phyloP scores from a whole-genome alignment of 345 rosid genomes.

The Euphorbia pulcherrima region DNA sequence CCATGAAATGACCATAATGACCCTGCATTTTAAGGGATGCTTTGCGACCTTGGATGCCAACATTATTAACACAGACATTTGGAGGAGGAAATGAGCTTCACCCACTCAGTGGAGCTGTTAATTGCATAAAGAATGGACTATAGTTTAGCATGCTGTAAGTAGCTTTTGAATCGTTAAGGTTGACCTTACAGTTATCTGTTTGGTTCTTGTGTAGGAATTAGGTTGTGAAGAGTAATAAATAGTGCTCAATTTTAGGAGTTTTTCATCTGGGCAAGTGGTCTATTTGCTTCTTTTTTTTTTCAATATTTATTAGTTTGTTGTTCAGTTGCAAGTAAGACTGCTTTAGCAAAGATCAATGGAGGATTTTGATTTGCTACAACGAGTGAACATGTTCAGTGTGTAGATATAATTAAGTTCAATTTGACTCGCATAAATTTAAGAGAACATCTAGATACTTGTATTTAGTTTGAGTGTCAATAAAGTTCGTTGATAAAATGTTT shows the following conservation, averaged over 20 bases:
- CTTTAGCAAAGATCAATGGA: too few species aligned
- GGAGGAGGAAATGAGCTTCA: slow-evolving; percentile 6
- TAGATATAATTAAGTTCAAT: too few species aligned
- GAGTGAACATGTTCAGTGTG: too few species aligned
- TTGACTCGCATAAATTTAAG: too few species aligned
- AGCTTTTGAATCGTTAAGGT: slow-evolving; percentile 1
- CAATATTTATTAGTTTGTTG: neutral
- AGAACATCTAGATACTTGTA: too few species aligned
- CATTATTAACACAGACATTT: slow-evolving; percentile 17
- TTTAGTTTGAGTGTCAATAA: too few species aligned
- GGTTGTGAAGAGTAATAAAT: slow-evolving; percentile 8
- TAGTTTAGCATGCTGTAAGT: slow-evolving; percentile 18
- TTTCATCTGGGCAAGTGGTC: neutral
- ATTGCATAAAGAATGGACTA: neutral
- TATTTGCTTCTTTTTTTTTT: neutral
- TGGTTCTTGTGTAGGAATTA: slow-evolving; percentile 7
- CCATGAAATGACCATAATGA: slow-evolving; percentile 4
- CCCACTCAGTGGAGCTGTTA: slow-evolving; percentile 10
- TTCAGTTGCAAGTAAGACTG: neutral
- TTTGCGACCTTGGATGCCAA: slow-evolving; percentile 18
- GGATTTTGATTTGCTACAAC: too few species aligned
- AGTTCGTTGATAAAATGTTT: too few species aligned
- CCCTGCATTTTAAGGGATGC: neutral
- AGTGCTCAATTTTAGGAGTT: neutral
- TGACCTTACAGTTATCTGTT: neutral